Evolutionary conservation across 2,329 filamentous ascomycete species (phyloP).

Genomic region (Arthroderma sp.): DNA sequence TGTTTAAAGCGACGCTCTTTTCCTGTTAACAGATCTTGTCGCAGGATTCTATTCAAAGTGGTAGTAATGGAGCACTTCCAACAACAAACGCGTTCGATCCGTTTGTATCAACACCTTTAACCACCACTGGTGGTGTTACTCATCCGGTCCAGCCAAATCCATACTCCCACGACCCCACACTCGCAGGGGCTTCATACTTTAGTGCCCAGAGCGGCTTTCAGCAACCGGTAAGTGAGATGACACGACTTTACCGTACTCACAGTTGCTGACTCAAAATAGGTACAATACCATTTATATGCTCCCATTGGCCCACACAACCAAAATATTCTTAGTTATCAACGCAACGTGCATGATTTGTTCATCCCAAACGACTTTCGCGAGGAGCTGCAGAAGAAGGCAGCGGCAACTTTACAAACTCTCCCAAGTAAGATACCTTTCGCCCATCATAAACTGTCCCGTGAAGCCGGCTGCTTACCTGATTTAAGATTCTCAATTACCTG

Average conservation of each 20-base stretch:
- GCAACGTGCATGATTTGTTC: constrained; percentile 81
- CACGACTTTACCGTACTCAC: too few species aligned
- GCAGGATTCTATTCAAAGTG: constrained; percentile 25
- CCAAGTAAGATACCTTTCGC: constrained; percentile 44
- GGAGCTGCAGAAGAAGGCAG: constrained; percentile 76
- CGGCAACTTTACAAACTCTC: constrained; percentile 72
- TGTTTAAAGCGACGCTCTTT: constrained; percentile 10
- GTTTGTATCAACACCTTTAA: constrained; percentile 49
- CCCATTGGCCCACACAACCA: constrained; percentile 72
- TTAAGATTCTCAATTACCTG: constrained; percentile 55
- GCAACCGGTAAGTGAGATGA: constrained; percentile 43
- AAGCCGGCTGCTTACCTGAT: not conserved
- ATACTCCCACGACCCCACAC: constrained; percentile 58
- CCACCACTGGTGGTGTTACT: constrained; percentile 31
- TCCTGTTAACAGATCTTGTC: not conserved
- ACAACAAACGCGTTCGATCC: constrained; percentile 46
- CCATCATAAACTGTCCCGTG: not conserved
- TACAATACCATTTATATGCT: constrained; percentile 87
- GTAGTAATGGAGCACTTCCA: constrained; percentile 40
- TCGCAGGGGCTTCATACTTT: constrained; percentile 55
- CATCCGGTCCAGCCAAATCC: constrained; percentile 50
- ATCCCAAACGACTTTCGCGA: constrained; percentile 75
- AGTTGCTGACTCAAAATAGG: constrained; percentile 30
- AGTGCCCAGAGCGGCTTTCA: constrained; percentile 44
- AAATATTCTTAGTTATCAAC: constrained; percentile 71